Evolutionary conservation across 805 yeast species (phyloP).

Genomic region (Candida yuanshanica): DNA sequence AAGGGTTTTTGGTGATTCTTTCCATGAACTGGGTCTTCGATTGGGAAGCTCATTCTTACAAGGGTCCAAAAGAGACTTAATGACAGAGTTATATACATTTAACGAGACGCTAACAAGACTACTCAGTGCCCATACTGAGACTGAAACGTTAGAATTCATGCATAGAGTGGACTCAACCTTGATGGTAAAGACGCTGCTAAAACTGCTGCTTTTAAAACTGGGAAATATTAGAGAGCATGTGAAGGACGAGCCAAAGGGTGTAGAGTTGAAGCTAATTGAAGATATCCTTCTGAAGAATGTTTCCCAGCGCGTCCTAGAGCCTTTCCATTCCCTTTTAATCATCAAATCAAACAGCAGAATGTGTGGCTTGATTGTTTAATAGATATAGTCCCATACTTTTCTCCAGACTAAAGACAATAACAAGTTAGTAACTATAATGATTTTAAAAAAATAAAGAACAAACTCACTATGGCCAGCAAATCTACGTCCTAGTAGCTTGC

Average conservation of each 20-base stretch:
- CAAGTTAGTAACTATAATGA: conserved; percentile 4
- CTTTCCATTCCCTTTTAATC: conserved; percentile 16
- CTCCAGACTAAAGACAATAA: conserved; percentile 14
- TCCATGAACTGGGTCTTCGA: neutral
- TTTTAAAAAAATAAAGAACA: neutral
- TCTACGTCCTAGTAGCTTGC: conserved; percentile 62
- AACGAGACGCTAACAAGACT: conserved; percentile 23
- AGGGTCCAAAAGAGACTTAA: neutral
- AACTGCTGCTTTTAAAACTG: conserved; percentile 14
- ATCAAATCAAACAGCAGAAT: conserved; percentile 2
- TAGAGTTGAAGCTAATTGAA: conserved; percentile 16
- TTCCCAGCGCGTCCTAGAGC: conserved; percentile 13
- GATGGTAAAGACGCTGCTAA: conserved; percentile 13
- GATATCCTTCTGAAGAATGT: conserved; percentile 19
- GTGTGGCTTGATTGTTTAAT: neutral
- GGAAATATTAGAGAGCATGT: conserved; percentile 7
- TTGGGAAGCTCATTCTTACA: neutral
- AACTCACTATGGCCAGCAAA: conserved; percentile 33
- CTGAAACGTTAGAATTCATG: neutral
- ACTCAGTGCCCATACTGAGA: conserved; percentile 5
- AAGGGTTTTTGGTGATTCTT: neutral
- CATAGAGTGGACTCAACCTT: conserved; percentile 12
- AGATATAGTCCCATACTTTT: conserved; percentile 15
- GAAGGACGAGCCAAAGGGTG: neutral
- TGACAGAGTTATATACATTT: conserved; percentile 17